These are phyloP conservation scores for Saccharomycopsis vini DNA, from an alignment of 805 yeast species.

Conservation along the genomic window DNA sequence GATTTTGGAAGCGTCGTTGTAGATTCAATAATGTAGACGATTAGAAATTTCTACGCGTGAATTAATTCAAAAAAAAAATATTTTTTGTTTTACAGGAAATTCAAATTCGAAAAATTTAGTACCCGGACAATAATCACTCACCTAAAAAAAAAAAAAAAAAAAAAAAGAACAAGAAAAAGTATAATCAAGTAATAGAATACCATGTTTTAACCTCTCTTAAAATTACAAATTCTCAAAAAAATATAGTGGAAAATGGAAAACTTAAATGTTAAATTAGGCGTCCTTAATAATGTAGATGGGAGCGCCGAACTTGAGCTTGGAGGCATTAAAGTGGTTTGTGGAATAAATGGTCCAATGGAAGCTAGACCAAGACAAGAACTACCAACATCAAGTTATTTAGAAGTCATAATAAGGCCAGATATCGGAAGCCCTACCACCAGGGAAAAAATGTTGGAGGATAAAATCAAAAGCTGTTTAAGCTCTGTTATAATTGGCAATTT, in stretches of 20 bases:
- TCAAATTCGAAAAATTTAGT: too few relatives aligned
- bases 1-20: too few relatives aligned
- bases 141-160: too few relatives aligned
- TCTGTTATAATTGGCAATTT: conserved; percentile 46
- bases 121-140: too few relatives aligned
- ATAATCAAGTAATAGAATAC: too few relatives aligned
- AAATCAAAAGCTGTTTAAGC: conserved; percentile 51
- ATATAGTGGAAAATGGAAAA: not conserved
- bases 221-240: not conserved
- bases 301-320: conserved; percentile 53
- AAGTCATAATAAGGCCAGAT: conserved; percentile 70
- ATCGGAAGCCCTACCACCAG: conserved; percentile 65
- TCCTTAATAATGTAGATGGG: conserved; percentile 66
- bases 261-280: conserved; percentile 18
- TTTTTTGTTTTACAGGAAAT: too few relatives aligned
- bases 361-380: conserved; percentile 73
- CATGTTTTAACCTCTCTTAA: not conserved
- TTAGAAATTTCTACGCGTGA: too few relatives aligned
- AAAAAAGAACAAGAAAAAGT: too few relatives aligned
- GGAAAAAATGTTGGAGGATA: conserved; percentile 69
- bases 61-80: too few relatives aligned
- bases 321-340: conserved; percentile 51
- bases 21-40: too few relatives aligned
- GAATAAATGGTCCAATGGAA: conserved; percentile 90
- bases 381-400: conserved; percentile 71